Evolutionary conservation across 768 basidiomycete genomes (phyloP), one percentile per base, ranked within the genome.

Genomic region (Trametes sanguinea): DNA sequence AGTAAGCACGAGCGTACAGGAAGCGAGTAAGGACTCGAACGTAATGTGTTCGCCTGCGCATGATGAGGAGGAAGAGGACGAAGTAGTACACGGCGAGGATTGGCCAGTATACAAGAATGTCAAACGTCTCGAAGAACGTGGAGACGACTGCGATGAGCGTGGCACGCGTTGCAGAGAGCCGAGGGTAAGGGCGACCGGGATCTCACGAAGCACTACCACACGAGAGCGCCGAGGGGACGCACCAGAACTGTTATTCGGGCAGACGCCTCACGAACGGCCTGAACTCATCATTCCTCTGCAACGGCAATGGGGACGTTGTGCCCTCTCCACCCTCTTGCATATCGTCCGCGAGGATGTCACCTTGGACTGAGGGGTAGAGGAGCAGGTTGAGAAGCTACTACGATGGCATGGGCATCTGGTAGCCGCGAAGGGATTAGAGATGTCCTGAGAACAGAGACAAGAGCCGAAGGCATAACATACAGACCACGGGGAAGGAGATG

Each of bases 101-200:
- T 7, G 97, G 97, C 95, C 97, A 98, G 78, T 97, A 98, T 22
- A 98, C 97, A 6, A 96, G 96, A 22, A 99, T 90, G 73, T 98
- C 95, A 67, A 97, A 96, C 39, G 89, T 77, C 48, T 89, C 82
- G 29, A 92, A 95, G 58, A 89, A 77, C 2, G 97, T 92, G 73
- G 89, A 89, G 57, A 88, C 76, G 44, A 96, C 69, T 4, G 94
- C 89, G 54, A 99, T 72, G 22, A 90, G n/a, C 29, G 92, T 89
- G 10, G 96, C 94, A 48, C 92, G 88, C 6, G 95, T 98, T 1
- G 94, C 81, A 4, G 94, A 92, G 46, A 98, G 82, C 96, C 95
- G 95, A 67, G 13, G 43, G 11, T 51, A 46, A 39, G 13, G 39
- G 13, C 7, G 39, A 39, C 39, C 39, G 39, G 13, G 13, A 8